Conservation (phyloP, 2,329 filamentous ascomycete genomes). For the Paradendryphiella salina region DNA sequence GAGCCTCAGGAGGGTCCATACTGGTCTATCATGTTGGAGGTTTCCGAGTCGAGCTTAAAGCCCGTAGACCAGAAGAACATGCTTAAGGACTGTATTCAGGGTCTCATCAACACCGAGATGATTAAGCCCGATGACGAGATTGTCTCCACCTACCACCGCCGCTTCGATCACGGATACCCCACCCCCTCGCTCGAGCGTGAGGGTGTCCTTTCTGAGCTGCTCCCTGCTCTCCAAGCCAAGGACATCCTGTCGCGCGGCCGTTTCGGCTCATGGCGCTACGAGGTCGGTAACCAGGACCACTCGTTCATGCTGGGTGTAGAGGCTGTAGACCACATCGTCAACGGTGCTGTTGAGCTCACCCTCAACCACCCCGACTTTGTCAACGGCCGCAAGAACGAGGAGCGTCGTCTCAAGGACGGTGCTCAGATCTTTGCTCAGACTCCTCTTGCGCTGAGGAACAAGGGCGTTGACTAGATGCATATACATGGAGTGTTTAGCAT, state of each 20-base stretch:
- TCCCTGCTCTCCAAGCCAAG: constrained; percentile 87
- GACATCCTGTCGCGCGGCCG: constrained; percentile 95
- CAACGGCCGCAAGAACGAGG: constrained; percentile 72
- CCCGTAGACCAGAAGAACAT: constrained; percentile 84
- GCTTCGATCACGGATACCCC: constrained; percentile 97
- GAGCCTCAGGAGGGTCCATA: constrained; percentile 87
- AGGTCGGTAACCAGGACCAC: constrained; percentile 96
- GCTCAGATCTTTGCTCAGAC: constrained; percentile 60
- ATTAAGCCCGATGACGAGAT: constrained; percentile 89
- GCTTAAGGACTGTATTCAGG: constrained; percentile 89
- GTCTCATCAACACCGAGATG: constrained; percentile 97
- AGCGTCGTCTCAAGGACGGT: constrained; percentile 65
- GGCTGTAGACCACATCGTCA: constrained; percentile 86
- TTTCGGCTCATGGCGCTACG: constrained; percentile 98
- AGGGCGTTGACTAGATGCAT: constrained; percentile 23
- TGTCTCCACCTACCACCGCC: constrained; percentile 95
- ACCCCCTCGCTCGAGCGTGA: constrained; percentile 95
- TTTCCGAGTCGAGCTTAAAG: constrained; percentile 95
- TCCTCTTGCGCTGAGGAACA: constrained; percentile 35
- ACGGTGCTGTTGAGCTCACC: constrained; percentile 85
- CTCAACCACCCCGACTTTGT: constrained; percentile 97
- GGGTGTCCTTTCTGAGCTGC: constrained; percentile 86
- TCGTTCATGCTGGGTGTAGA: constrained; percentile 97
- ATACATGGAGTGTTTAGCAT: constrained; percentile 17
- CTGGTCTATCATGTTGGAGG: constrained; percentile 99